These are phyloP conservation scores for Claviceps monticola DNA, from an alignment of 2,329 filamentous ascomycete genomes.

Conservation along the genomic window DNA sequence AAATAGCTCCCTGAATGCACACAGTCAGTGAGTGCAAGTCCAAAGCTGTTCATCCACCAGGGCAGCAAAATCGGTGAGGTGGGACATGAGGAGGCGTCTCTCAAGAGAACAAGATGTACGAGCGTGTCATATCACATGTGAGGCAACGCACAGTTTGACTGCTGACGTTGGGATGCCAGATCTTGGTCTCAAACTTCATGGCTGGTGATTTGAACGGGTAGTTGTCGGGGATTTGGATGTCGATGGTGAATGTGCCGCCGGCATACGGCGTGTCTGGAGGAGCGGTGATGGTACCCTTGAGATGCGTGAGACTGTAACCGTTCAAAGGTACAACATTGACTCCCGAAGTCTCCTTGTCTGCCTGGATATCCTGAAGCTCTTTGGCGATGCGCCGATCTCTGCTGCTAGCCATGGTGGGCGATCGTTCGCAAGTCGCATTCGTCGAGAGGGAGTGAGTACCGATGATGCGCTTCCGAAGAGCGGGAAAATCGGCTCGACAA, in stretches of 20 bases:
- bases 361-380: conserved; percentile 61
- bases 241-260: conserved; percentile 67
- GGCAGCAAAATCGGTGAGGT: neutral
- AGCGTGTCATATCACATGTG: neutral
- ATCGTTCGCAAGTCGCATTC: neutral
- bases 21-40: neutral
- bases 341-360: conserved; percentile 59
- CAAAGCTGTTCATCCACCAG: neutral
- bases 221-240: conserved; percentile 73
- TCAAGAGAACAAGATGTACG: neutral
- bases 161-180: conserved; percentile 97
- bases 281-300: conserved; percentile 70
- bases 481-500: neutral
- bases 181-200: conserved; percentile 85
- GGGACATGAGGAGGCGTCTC: neutral
- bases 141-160: conserved; percentile 62
- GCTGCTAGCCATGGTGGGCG: conserved; percentile 31
- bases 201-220: conserved; percentile 88
- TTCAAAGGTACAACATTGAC: conserved; percentile 55
- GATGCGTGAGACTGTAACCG: conserved; percentile 61
- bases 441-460: neutral
- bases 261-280: conserved; percentile 91
- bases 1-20: conserved; percentile 71
- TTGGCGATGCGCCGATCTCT: conserved; percentile 52
- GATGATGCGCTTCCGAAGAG: neutral